These are phyloP conservation scores for Botrytis tulipae DNA, from an alignment of 2,329 filamentous ascomycete genomes.

Conservation along the genomic window DNA sequence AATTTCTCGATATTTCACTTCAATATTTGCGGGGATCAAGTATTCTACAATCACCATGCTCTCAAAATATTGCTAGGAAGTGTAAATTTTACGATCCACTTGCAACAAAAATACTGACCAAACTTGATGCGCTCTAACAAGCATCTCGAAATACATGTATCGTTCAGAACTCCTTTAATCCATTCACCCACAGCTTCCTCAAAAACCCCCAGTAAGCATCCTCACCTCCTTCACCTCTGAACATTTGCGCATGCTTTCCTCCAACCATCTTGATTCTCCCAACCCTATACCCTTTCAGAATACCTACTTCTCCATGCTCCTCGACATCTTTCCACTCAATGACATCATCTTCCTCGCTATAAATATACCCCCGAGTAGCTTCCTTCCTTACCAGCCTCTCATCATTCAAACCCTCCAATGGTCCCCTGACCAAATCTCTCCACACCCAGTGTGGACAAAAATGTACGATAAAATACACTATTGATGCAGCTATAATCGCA, in stretches of 20 bases:
- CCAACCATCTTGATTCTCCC: slow-evolving; percentile 29
- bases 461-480: slow-evolving; percentile 30
- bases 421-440: slow-evolving; percentile 33
- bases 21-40: not conserved
- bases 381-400: slow-evolving; percentile 22
- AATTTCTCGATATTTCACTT: not conserved
- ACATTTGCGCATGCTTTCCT: slow-evolving; percentile 33
- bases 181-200: slow-evolving; percentile 26
- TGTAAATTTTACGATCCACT: not conserved
- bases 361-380: slow-evolving; percentile 31
- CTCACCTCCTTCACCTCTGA: slow-evolving; percentile 32
- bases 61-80: not conserved
- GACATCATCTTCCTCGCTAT: slow-evolving; percentile 32
- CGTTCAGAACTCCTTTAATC: not conserved
- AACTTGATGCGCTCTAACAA: not conserved
- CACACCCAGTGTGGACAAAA: slow-evolving; percentile 33
- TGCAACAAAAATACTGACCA: not conserved
- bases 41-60: not conserved
- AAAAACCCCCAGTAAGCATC: slow-evolving; percentile 34
- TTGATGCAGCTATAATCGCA: slow-evolving; percentile 17
- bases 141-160: too few relatives aligned
- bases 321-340: slow-evolving; percentile 25
- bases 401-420: slow-evolving; percentile 27
- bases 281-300: slow-evolving; percentile 29
- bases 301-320: slow-evolving; percentile 20